Base-by-base conservation (phyloP, 306 rosid species). In the Delonix regia region DNA sequence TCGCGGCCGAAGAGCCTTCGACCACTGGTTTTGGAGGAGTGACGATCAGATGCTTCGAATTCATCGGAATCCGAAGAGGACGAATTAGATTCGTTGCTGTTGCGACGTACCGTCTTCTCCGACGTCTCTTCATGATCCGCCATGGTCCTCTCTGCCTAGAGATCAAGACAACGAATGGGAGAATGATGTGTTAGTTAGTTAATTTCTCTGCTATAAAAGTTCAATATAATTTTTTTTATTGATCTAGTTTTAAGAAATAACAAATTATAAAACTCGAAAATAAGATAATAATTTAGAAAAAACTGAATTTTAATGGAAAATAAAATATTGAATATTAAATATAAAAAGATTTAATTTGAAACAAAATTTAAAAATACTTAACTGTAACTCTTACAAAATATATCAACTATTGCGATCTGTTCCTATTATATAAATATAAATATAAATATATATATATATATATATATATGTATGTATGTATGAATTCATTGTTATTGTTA, bases 1-100 rank as follows among this genome's bases (percentile, higher is more conserved):
- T 90, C 90, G 15, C 92, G 79, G 22, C 94, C 94, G 71, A 90
- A 88, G 80, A 90, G 86, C 83, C 94, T 86, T 21, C 65, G 77
- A 38, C 69, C 72, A 39, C 10, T 19, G 47, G 69, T n/a, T 64
- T 36, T 19, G 49, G 70, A 64, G 48, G 69, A 34, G 3, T 41
- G 45, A 18, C 18, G 45, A 34, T 64, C 30, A 15, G 48, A 44
- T 7, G 49, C 47, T 36, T 64, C 70, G 48, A 36, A 64, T 38
- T 80, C 85, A 48, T 69, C 84, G 53, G 83, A 80, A 42, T 73
- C 78, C 9, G 71, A 68, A 13, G 74, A 52, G 2, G 68, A 63
- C 12, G 70, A 64, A 64, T 38, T 19, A 11, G 70, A 64, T 13
- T 38, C 30, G 9, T 64, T 49, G 48, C 12, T 38, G 0, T 36